These are phyloP conservation scores for Fusarium acutatum DNA, from an alignment of 2,329 filamentous ascomycete genomes.

Conservation along the genomic window DNA sequence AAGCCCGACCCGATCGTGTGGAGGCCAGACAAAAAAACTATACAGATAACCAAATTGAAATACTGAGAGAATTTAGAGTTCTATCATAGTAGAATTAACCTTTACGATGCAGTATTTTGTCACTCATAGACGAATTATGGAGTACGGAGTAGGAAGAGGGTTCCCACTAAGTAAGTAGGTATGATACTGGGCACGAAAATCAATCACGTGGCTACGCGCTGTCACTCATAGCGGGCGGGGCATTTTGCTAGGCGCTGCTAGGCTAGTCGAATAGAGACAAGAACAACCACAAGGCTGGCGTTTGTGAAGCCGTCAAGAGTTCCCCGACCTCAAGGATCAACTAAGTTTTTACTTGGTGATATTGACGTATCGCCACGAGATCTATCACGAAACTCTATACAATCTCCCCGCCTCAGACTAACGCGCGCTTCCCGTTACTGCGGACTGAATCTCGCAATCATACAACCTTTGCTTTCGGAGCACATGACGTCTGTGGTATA, in stretches of 20 bases:
- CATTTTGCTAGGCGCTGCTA: background rate
- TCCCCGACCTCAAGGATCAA: constrained; percentile 1
- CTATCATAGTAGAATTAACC: background rate
- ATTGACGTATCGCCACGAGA: constrained; percentile 18
- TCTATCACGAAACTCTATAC: constrained; percentile 2
- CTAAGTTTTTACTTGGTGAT: background rate
- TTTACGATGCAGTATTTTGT: background rate
- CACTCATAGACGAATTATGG: background rate
- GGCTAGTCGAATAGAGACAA: constrained; percentile 1
- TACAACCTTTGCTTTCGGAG: background rate
- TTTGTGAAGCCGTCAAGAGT: constrained; percentile 18
- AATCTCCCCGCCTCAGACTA: background rate
- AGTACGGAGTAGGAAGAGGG: background rate
- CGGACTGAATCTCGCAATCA: background rate
- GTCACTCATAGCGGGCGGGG: constrained; percentile 29
- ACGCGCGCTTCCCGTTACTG: constrained; percentile 10
- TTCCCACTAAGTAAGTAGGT: background rate
- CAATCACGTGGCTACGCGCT: constrained; percentile 40
- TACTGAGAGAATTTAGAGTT: background rate
- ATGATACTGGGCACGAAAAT: background rate
- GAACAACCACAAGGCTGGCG: constrained; percentile 27
- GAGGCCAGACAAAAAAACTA: background rate
- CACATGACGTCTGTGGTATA: constrained; percentile 22
- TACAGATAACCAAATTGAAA: background rate
- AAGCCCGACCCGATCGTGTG: background rate